Conservation (phyloP, 73 alveolate species). For the Tetrahymena malaccensis region DNA sequence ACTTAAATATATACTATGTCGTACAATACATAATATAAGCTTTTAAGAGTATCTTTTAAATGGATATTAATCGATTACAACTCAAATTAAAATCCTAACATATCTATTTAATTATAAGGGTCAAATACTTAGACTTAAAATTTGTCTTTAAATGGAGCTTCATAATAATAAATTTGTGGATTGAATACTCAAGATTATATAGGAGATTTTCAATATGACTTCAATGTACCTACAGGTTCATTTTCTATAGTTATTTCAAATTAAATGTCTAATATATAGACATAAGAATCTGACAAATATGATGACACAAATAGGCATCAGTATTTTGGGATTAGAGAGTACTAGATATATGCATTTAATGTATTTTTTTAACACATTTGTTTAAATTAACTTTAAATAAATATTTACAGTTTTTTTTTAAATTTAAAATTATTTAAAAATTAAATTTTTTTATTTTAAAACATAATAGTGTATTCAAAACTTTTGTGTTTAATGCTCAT, state of each 20-base stretch:
- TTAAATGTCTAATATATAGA: background rate
- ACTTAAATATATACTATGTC: background rate
- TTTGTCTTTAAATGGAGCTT: background rate
- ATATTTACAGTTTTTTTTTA: too few species aligned
- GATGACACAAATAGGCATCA: background rate
- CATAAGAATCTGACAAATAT: background rate
- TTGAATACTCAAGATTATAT: background rate
- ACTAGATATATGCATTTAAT: background rate
- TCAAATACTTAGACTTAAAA: background rate
- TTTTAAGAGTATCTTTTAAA: background rate
- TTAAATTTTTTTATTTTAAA: background rate
- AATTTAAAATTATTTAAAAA: background rate
- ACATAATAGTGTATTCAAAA: background rate
- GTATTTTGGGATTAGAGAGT: background rate
- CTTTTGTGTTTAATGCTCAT: background rate
- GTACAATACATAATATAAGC: background rate
- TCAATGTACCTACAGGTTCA: background rate
- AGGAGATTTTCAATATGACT: background rate
- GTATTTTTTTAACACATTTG: background rate
- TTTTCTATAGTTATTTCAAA: background rate
- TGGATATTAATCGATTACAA: background rate
- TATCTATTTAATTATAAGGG: too few species aligned
- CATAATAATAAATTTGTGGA: background rate
- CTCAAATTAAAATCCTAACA: background rate
- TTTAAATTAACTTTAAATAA: background rate